Base-by-base conservation (phyloP, 23 red algal species). In the Cyanidiococcus yangmingshanensis region DNA sequence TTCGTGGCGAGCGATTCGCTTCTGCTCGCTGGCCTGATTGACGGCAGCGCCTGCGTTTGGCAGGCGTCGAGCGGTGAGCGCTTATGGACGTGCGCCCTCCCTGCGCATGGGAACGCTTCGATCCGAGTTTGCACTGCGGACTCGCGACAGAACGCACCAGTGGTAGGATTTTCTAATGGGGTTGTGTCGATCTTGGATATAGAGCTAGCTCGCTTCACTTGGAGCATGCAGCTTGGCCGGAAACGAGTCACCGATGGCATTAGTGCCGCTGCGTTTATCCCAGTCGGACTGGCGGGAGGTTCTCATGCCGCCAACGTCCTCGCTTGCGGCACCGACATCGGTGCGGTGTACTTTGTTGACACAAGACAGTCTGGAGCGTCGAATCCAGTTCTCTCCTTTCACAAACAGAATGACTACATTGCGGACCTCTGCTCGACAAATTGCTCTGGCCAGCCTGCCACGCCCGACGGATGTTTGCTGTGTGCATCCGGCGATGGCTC, bases 401-500 rank as follows among this genome's bases (percentile, higher is more conserved):
- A 37, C 12, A 71, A 71, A 68, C 78, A 81, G 3, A 30, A 30
- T 1, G 78, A 81, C 38, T 40, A 39, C 68, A 71, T 81, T 25
- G 38, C 78, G 26, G 76, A 78, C 68, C 25, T 40, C 18, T 58
- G 1, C 3, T 7, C 39, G 34, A 59, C 58, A 57, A 30, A 41
- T 58, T 37, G 34, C 3, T 16, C 0, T 18, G 21, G 34, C 37
- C 39, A 29, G 0, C 38, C 24, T 21, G 41, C 58, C 15, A 1
- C 38, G 2, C 18, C 57, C 3, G 63, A 2, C 63, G 3, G n/a
- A 2, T 40, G 37, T 40, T 17, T 81, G n/a, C 67, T 81, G 30
- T 59, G 45, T 1, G 40, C 78, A 12, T 50, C 58, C 37, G 78
- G 38, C 68, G 78, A 81, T 32, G 78, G 78, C n/a, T 63, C 78